Percentiles rank a stretch among this genome's conserved stretches.
Evolutionary conservation across 2,329 filamentous ascomycete genomes (phyloP).

Genomic region (Curvularia verruculosa): DNA sequence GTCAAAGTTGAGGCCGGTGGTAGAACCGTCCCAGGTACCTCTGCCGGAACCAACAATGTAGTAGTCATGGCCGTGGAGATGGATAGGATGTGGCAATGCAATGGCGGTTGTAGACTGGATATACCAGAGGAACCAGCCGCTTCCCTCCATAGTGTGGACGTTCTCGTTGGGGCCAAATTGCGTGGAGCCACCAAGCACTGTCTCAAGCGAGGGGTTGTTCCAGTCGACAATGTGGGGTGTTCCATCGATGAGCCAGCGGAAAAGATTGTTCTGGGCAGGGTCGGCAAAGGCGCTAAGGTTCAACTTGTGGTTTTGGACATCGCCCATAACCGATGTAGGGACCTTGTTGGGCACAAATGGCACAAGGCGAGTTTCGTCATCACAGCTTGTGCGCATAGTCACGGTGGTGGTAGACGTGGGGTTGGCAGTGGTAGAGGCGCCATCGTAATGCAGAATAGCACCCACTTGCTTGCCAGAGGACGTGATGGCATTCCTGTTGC

Average conservation of each 20-base stretch:
- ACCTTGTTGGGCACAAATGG: constrained; percentile 52
- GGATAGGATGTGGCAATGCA: constrained; percentile 50
- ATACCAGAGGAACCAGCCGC: constrained; percentile 56
- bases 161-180: constrained; percentile 37
- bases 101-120: constrained; percentile 50
- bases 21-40: constrained; percentile 44
- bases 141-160: constrained; percentile 35
- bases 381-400: constrained; percentile 44
- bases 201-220: constrained; percentile 53
- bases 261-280: constrained; percentile 46
- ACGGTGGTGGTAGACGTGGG: constrained; percentile 45
- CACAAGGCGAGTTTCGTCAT: constrained; percentile 48
- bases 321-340: constrained; percentile 41
- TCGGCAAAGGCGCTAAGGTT: constrained; percentile 38
- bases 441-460: constrained; percentile 50
- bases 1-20: constrained; percentile 41
- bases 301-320: constrained; percentile 35
- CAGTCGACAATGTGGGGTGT: constrained; percentile 50
- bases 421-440: constrained; percentile 36
- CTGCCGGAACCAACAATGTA: constrained; percentile 49
- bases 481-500: constrained; percentile 37
- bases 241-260: constrained; percentile 53
- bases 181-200: constrained; percentile 46
- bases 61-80: constrained; percentile 53
- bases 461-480: constrained; percentile 43